A percentile compares a stretch with the other conserved stretches of the same genome.
phyloP scores from a whole-genome alignment of 441 rosid genomes.

The Corymbia calophylla region DNA sequence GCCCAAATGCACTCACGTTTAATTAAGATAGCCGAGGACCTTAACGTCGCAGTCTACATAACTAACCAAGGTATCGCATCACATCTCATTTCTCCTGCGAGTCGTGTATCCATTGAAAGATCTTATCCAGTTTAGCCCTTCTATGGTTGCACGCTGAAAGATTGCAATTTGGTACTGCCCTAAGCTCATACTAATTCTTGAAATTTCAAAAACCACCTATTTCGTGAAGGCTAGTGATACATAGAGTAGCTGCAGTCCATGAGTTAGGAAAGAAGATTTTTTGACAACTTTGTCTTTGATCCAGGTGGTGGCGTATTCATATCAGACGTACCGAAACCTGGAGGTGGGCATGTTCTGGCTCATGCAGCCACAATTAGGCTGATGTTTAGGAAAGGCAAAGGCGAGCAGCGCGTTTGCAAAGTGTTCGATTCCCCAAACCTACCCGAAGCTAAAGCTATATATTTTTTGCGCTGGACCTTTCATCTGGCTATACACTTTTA shows the following conservation, averaged over 20 bases:
- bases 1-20: conserved; percentile 89
- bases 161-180: not conserved
- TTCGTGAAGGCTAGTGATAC: not conserved
- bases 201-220: not conserved
- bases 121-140: not conserved
- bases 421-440: conserved; percentile 91
- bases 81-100: not conserved
- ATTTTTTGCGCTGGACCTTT: conserved; percentile 21
- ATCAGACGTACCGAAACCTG: conserved; percentile 94
- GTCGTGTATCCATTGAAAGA: not conserved
- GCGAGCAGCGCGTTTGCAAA: conserved; percentile 88
- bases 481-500: not conserved
- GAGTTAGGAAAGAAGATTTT: not conserved
- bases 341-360: conserved; percentile 69
- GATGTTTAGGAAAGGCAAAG: conserved; percentile 92
- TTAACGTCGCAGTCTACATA: conserved; percentile 87
- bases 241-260: not conserved
- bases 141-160: not conserved
- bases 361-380: conserved; percentile 87
- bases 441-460: conserved; percentile 94
- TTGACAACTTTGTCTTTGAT: not conserved
- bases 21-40: conserved; percentile 87
- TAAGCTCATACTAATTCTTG: not conserved
- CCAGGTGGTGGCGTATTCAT: conserved; percentile 43
- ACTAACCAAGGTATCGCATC: conserved; percentile 70